These are phyloP conservation scores for Cryptococcus neoformans DNA, from an alignment of 1,284 basidiomycete species.

Conservation along the genomic window DNA sequence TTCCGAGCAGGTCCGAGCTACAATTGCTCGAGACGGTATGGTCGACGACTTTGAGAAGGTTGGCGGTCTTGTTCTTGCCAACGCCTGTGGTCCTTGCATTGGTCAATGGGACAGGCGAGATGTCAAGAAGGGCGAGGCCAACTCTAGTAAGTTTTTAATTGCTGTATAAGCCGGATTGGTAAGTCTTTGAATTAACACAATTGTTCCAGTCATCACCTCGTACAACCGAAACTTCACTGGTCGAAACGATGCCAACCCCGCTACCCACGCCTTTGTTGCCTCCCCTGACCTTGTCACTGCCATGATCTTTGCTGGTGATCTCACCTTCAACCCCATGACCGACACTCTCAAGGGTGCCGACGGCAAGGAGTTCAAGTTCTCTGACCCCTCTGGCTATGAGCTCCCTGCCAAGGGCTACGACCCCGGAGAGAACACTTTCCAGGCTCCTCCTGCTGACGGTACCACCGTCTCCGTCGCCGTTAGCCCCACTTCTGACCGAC, in stretches of 20 bases:
- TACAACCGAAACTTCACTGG: constrained; percentile 99
- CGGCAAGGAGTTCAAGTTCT: constrained; percentile 98
- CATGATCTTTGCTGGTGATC: constrained; percentile 88
- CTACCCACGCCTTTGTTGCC: constrained; percentile 97
- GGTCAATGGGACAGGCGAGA: constrained; percentile 92
- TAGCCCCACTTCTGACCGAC: constrained; percentile 83
- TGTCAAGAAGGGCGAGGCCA: constrained; percentile 83
- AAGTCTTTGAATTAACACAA: not conserved
- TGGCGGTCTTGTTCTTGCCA: constrained; percentile 83
- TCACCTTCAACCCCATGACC: constrained; percentile 96
- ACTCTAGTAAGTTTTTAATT: constrained; percentile 68
- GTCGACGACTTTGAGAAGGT: constrained; percentile 77
- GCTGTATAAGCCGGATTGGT: not conserved
- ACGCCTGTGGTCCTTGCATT: constrained; percentile 98
- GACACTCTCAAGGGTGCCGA: constrained; percentile 82
- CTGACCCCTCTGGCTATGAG: constrained; percentile 81
- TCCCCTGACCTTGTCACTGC: constrained; percentile 98
- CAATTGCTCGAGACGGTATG: constrained; percentile 91
- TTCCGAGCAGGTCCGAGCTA: constrained; percentile 95
- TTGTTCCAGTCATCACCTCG: constrained; percentile 78
- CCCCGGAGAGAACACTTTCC: constrained; percentile 95
- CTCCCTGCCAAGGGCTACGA: constrained; percentile 95
- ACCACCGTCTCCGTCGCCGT: constrained; percentile 81
- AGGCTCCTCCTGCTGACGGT: constrained; percentile 86
- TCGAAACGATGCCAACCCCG: constrained; percentile 98